Base-by-base conservation (phyloP, 2,329 filamentous ascomycete genomes). In the Colletotrichum sp. region DNA sequence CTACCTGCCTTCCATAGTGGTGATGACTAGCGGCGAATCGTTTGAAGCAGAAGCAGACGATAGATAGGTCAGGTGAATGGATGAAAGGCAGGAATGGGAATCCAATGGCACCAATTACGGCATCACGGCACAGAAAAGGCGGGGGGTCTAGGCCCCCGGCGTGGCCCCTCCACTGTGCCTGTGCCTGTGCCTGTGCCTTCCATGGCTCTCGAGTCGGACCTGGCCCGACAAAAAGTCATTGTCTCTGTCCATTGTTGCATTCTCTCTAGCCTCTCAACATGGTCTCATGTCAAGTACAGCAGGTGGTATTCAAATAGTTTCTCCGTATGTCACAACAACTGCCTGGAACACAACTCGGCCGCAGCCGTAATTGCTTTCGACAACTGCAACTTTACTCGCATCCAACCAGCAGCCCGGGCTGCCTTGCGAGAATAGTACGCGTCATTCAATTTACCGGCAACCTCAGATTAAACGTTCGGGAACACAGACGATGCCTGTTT, bases 61-160 rank as follows among this genome's bases (percentile, higher is more conserved):
- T 15, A 12, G 25, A 58, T 28, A 72, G 69, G 52, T 66, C 71
- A 66, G 67, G 67, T 71, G 71, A 32, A 69, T 69, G 34, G n/a
- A 30, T 56, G 34, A 25, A 65, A 65, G 61, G 52, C 68, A 75
- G 34, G 52, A 74, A 61, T 52, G 39, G 9, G 15, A 48, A 56
- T 34, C 9, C 36, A 39, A 65, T 71, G 61, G 68, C 68, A 75
- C 62, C 69, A 75, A 60, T 64, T 75, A 73, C 70, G 70, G 73
- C 64, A 75, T 73, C 48, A 68, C 70, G 70, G 73, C 64, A 73
- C 64, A 73, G 64, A 48, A 58, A 67, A 73, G 56, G 73, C 70
- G 73, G 73, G 68, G 70, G 58, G 70, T 67, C 70, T 52, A 64
- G 64, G 30, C 73, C 70, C 43, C 43, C 43, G 58, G 64, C 56